phyloP scores from a whole-genome alignment of 106 monocot species.

The Platanthera guangdongensis region DNA sequence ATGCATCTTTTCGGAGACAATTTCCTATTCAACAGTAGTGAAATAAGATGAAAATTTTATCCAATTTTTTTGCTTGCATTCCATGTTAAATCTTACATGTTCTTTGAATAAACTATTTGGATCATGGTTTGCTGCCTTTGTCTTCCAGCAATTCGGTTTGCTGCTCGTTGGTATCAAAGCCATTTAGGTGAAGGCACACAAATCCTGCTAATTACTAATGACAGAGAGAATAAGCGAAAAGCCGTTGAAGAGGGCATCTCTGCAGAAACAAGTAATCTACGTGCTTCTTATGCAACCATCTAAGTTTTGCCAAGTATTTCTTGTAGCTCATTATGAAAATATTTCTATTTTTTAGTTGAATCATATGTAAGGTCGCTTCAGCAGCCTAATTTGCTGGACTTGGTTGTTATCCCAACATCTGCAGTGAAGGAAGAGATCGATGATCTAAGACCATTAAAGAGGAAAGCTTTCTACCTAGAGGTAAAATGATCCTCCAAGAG shows the following conservation, averaged over 20 bases:
- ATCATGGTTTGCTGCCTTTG: background rate
- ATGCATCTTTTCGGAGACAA: too few relatives aligned
- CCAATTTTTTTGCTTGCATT: background rate
- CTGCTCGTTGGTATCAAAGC: constrained; percentile 83
- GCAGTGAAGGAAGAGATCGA: constrained; percentile 64
- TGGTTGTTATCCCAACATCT: constrained; percentile 54
- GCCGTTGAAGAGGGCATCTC: constrained; percentile 74
- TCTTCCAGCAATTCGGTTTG: constrained; percentile 80
- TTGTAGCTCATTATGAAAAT: constrained; percentile 8
- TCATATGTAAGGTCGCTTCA: constrained; percentile 84
- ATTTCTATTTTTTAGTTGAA: constrained; percentile 62
- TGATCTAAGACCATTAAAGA: constrained; percentile 93
- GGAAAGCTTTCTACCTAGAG: constrained; percentile 72
- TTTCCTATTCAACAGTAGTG: too few relatives aligned
- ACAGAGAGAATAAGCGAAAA: constrained; percentile 87
- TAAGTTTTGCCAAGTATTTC: background rate
- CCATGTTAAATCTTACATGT: background rate
- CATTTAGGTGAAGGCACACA: constrained; percentile 59
- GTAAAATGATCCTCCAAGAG: constrained; percentile 19
- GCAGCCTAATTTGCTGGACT: constrained; percentile 71
- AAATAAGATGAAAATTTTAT: too few relatives aligned
- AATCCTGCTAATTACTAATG: constrained; percentile 85
- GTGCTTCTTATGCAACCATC: background rate
- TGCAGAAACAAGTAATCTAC: constrained; percentile 67
- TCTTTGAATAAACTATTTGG: background rate